Evolutionary conservation across 345 rosid species (phyloP), one percentile per base, ranked within the genome.

Genomic region (Murraya paniculata): DNA sequence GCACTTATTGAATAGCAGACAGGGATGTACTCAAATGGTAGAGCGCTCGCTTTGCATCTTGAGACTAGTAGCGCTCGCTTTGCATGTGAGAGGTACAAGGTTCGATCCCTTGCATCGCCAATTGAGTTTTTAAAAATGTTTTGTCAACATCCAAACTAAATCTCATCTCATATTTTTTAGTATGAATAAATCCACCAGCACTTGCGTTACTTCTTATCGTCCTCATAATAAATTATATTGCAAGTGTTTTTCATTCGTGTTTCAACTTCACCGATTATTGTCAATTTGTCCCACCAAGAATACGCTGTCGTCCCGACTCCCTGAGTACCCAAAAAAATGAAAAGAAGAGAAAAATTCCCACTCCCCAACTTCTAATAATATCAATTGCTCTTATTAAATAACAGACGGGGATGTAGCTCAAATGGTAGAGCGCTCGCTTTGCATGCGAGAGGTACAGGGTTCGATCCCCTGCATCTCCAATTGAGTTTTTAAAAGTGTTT

Each of bases 381-480:
- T n/a, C n/a, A n/a, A n/a, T n/a, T n/a, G n/a, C n/a, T n/a, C n/a
- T 11, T 1, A 0, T 2, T 9, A 39, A 31, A 0, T 9, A 0
- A 8, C 0, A 1, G 21, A 0, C 0, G 94, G 97, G 90, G 92
- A 83, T 91, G 98, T 90, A 90, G 95, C 95, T 93, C 94, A 90
- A 90, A 87, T 91, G 97, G 94, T 90, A 87, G 89, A 89, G 91
- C 94, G 93, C 91, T 85, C 88, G 92, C 94, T 88, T 91, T 90
- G 97, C 94, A 91, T 89, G 92, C 90, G 94, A 84, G 97, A 93
- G 97, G 90, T 84, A 91, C 90, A 77, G 90, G 88, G 93, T 89
- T 93, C 92, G 94, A 93, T 90, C 62, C 90, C 91, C 92, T 85
- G 92, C 94, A 87, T 91, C 91, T 91, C 94, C 97, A 93, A 22